Conservation (phyloP, 2,329 filamentous ascomycete species). For the Hysterium pulicare region DNA sequence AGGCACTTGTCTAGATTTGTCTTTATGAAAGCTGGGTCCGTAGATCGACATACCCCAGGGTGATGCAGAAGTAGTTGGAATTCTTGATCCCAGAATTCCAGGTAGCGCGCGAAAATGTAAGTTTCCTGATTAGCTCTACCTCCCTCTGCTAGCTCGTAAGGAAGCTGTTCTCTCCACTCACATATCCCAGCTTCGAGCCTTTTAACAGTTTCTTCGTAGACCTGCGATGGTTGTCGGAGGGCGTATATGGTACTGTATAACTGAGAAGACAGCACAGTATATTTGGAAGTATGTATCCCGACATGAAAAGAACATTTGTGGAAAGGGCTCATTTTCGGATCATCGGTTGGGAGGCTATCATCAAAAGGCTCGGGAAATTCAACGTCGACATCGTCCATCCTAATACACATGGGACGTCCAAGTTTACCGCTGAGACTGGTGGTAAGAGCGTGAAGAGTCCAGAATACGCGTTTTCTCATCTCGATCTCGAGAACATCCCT, state of each 20-base stretch:
- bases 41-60: slow-evolving; percentile 49
- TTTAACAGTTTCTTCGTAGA: slow-evolving; percentile 62
- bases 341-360: slow-evolving; percentile 66
- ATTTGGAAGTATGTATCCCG: slow-evolving; percentile 63
- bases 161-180: slow-evolving; percentile 62
- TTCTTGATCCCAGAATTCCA: slow-evolving; percentile 49
- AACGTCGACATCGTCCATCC: slow-evolving; percentile 72
- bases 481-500: slow-evolving; percentile 64
- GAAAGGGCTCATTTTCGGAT: slow-evolving; percentile 37
- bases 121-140: slow-evolving; percentile 45
- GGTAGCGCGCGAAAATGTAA: slow-evolving; percentile 47
- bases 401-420: slow-evolving; percentile 72
- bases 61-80: slow-evolving; percentile 52
- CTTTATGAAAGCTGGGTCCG: slow-evolving; percentile 59
- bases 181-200: slow-evolving; percentile 63
- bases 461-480: slow-evolving; percentile 75
- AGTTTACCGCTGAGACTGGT: slow-evolving; percentile 71
- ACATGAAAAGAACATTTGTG: slow-evolving; percentile 65
- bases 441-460: slow-evolving; percentile 64
- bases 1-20: slow-evolving; percentile 58
- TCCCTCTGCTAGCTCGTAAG: slow-evolving; percentile 55
- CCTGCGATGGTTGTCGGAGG: slow-evolving; percentile 59
- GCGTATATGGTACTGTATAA: slow-evolving; percentile 76
- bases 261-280: slow-evolving; percentile 66
- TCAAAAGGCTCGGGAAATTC: slow-evolving; percentile 69